Evolutionary conservation across 192 early-diverging fungal species (phyloP), one percentile per base, ranked within the genome.

Genomic region (Podila verticillata): DNA sequence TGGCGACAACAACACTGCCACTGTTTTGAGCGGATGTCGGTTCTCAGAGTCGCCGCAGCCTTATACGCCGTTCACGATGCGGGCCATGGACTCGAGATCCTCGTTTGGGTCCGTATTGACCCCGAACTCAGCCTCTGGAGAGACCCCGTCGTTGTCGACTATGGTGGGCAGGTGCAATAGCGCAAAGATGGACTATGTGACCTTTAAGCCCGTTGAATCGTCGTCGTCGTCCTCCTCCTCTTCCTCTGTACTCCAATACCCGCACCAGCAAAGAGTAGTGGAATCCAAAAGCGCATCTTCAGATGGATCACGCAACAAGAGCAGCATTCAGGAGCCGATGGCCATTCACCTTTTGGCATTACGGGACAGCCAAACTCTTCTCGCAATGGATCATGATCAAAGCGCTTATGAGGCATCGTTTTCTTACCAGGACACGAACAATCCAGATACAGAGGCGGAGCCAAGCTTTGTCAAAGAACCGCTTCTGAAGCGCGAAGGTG

Each of bases 31-130:
- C 3, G 17, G 64, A 2, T 12, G 65, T 30, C 39, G 35, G 17
- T 74, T 68, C 26, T 48, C 65, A n/a, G 73, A 74, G 31, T 74
- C 65, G 3, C 73, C 73, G 4, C 47, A 34, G 48, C 59, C 60
- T 13, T 74, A 74, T 9, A 74, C 73, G 12, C 65, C 73, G 12
- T 13, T 28, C 2, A 47, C 30, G 0, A 26, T 48, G 35, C 28
- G 35, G 8, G 36, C 48, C 1, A 54, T 39, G 49, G 29, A 66
- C n/a, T 74, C 73, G 3, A 26, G 4, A 6, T 54, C 44, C 39
- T 68, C 60, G 3, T 26, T 74, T 31, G 65, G 31, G 30, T 54
- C n/a, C 8, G 19, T 29, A 5, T 32, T 63, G 4, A 61, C 30
- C 15, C 39, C 51, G 20, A 31, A 20, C 17, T 22, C 49, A 19